Base-by-base conservation (phyloP, 805 yeast genomes). In the Candida oleophila region DNA sequence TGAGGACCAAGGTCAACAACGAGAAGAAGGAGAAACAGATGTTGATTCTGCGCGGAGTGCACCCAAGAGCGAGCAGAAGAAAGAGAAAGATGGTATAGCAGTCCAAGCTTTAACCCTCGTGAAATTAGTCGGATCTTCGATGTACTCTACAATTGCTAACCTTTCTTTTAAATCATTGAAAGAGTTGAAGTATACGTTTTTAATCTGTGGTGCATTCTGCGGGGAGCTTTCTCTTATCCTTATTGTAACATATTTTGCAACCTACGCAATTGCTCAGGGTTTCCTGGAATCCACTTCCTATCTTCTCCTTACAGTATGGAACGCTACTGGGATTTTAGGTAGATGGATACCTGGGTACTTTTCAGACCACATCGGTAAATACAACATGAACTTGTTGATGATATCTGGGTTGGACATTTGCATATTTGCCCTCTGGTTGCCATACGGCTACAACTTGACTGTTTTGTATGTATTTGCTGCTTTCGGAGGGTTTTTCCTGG, bases 401-500 rank as follows among this genome's bases (percentile, higher is more conserved):
- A 49, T 68, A 12, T 11, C 53, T 2, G 55, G 61, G 5, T 60
- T 56, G 39, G 50, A 54, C 22, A 14, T 66, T 7, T 52, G 61
- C 34, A 57, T 66, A 4, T 55, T 68, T 44, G 57, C 54, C 5
- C 56, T 68, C 15, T 65, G 71, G 68, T 56, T 65, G 18, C 71
- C 71, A 11, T 65, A 65, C 47, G 75, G 73, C 2, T 48, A 49
- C 20, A 43, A 25, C 28, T 33, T 53, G 14, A 50, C 45, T 12
- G 67, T 61, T 1, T 52, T 69, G 11, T 69, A 59, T 50, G 64
- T 59, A 5, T 69, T 65, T 54, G 60, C 72, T 1, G 64, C 59
- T 3, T 37, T 67, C 22, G 70, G 65, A 21, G 75, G 75, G 1
- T 64, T 57, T 43, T 66, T 64, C 47, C 60, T 59, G 52, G 69